These are phyloP conservation scores for Ceratocystis smalleyi DNA, from an alignment of 2,329 filamentous ascomycete species.

Conservation along the genomic window DNA sequence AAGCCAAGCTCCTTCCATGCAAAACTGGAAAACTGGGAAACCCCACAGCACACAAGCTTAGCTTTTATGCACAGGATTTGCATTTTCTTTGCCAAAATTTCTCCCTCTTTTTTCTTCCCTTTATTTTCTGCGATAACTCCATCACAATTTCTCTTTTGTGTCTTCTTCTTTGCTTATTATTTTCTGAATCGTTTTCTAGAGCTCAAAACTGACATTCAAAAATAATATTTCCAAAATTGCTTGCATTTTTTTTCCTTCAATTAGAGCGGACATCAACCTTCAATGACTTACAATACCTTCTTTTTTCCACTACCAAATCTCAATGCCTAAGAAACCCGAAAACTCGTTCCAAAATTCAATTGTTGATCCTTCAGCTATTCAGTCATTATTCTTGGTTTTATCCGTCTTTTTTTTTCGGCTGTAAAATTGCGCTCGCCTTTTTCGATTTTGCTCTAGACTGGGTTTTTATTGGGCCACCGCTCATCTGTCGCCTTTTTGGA, in stretches of 20 bases:
- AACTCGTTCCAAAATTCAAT: constrained; percentile 1
- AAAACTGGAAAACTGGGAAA: not conserved
- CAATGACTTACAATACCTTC: not conserved
- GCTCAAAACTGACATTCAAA: not conserved
- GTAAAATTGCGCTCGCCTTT: not conserved
- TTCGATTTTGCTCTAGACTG: constrained; percentile 1
- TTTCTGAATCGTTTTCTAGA: not conserved
- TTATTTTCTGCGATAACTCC: constrained; percentile 3
- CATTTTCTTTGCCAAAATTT: constrained; percentile 7
- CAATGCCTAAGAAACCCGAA: not conserved
- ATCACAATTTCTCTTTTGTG: not conserved
- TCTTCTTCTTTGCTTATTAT: constrained; percentile 3
- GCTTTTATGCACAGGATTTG: constrained; percentile 2
- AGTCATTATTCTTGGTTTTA: not conserved
- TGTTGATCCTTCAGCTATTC: not conserved
- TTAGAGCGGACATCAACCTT: not conserved
- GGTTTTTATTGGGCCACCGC: not conserved
- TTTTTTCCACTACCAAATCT: not conserved
- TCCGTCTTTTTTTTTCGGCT: not conserved
- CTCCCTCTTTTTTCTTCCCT: not conserved
- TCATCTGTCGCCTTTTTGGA: not conserved
- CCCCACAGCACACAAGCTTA: constrained; percentile 4
- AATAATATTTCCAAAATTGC: not conserved
- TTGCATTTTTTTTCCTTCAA: not conserved
- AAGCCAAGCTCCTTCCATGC: constrained; percentile 3